phyloP scores from a whole-genome alignment of 2,329 filamentous ascomycete genomes.

The Neopestalotiopsis rosae region DNA sequence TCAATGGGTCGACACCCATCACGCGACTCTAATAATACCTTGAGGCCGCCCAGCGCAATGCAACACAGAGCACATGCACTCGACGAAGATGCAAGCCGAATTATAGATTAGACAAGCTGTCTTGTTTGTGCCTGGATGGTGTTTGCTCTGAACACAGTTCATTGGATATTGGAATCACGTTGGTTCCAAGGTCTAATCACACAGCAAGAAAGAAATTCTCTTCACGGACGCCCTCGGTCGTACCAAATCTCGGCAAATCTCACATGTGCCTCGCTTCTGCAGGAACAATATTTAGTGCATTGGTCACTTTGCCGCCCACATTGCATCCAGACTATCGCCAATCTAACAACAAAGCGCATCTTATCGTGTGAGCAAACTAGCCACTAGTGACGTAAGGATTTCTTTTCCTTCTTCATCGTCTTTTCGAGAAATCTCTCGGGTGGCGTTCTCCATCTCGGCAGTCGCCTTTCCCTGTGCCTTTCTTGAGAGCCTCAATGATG shows the following conservation, averaged over 20 bases:
- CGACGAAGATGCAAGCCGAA: no score
- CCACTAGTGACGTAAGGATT: not conserved
- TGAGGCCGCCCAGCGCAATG: no score
- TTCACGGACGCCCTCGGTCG: not conserved
- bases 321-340: not conserved
- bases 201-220: not conserved
- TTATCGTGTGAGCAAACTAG: not conserved
- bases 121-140: no score
- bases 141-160: no score
- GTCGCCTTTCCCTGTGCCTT: slow-evolving; percentile 28
- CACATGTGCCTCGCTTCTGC: not conserved
- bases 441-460: slow-evolving; percentile 11
- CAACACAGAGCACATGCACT: no score
- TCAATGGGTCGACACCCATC: not conserved
- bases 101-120: no score
- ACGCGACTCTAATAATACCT: not conserved
- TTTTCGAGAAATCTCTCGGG: not conserved
- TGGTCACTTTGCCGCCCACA: no score
- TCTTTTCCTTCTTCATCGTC: not conserved
- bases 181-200: not conserved
- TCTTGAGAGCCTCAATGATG: slow-evolving; percentile 40
- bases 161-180: no score
- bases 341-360: not conserved
- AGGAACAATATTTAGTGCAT: not conserved
- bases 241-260: not conserved